These are phyloP conservation scores for Xylariaceae sp. DNA, from an alignment of 2,329 filamentous ascomycete species.

Conservation along the genomic window DNA sequence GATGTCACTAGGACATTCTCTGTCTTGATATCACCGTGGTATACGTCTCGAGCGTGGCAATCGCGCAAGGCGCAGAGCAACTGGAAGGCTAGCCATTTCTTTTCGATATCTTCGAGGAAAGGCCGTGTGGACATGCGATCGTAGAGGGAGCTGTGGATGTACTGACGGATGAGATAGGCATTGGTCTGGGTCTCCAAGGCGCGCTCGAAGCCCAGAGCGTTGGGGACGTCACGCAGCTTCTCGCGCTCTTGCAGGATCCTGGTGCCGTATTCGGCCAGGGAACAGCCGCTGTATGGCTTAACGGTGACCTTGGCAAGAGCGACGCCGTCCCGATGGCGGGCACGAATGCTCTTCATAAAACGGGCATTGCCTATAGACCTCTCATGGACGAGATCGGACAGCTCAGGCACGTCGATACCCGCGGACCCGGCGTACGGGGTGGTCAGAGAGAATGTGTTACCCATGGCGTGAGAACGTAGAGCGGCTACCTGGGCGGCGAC, in stretches of 20 bases:
- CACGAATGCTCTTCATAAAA: conserved; percentile 95
- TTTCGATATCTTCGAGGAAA: conserved; percentile 95
- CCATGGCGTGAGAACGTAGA: conserved; percentile 58
- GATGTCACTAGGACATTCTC: conserved; percentile 96
- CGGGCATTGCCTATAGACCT: conserved; percentile 86
- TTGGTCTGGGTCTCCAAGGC: conserved; percentile 89
- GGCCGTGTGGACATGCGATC: conserved; percentile 95
- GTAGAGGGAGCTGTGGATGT: conserved; percentile 93
- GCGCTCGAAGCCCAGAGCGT: conserved; percentile 85
- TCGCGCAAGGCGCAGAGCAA: conserved; percentile 88
- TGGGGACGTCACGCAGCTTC: conserved; percentile 77
- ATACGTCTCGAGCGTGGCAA: conserved; percentile 84
- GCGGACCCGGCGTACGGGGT: conserved; percentile 88
- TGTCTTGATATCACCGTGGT: conserved; percentile 97
- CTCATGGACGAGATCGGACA: conserved; percentile 88
- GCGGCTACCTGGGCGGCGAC: conserved; percentile 22
- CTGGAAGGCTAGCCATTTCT: conserved; percentile 98
- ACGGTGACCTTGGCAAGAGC: conserved; percentile 93
- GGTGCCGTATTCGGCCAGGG: conserved; percentile 74
- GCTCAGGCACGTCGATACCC: conserved; percentile 89
- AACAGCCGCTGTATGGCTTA: conserved; percentile 83
- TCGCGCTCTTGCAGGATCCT: conserved; percentile 77
- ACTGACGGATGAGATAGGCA: conserved; percentile 91
- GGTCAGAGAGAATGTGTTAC: conserved; percentile 92
- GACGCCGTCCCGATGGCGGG: conserved; percentile 83